These are phyloP conservation scores for Schizosaccharomyces lindneri DNA, from an alignment of 805 yeast genomes.

Conservation along the genomic window DNA sequence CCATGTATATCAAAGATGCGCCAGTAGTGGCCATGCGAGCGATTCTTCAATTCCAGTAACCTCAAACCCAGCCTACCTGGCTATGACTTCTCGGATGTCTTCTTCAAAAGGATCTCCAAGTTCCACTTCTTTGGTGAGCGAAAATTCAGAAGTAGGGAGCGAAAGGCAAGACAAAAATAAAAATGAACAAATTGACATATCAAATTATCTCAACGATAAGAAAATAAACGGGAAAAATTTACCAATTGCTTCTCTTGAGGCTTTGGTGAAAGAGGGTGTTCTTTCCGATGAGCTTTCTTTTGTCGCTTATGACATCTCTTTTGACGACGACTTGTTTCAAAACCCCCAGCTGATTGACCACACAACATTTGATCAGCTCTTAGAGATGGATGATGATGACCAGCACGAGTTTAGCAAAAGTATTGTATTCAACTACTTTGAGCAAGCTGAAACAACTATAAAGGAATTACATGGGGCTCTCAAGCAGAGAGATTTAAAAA, in stretches of 20 bases:
- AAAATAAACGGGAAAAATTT: background rate
- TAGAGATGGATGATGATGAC: slow-evolving; percentile 63
- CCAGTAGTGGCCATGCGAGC: background rate
- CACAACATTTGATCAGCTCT: slow-evolving; percentile 65
- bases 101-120: background rate
- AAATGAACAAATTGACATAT: background rate
- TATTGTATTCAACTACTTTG: slow-evolving; percentile 60
- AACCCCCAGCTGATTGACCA: slow-evolving; percentile 31
- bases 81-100: background rate
- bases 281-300: background rate
- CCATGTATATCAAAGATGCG: background rate
- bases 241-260: background rate
- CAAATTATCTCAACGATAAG: background rate
- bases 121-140: no score
- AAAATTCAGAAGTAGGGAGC: no score
- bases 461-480: slow-evolving; percentile 39
- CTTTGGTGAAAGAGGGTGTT: background rate
- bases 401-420: slow-evolving; percentile 59
- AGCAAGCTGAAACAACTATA: slow-evolving; percentile 68
- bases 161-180: background rate
- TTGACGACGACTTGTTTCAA: background rate
- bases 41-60: background rate
- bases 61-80: background rate
- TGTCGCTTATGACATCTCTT: background rate
- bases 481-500: slow-evolving; percentile 19